Evolutionary conservation across 1,139 yeast species (phyloP).

Genomic region (Meyerozyma smithsonii): DNA sequence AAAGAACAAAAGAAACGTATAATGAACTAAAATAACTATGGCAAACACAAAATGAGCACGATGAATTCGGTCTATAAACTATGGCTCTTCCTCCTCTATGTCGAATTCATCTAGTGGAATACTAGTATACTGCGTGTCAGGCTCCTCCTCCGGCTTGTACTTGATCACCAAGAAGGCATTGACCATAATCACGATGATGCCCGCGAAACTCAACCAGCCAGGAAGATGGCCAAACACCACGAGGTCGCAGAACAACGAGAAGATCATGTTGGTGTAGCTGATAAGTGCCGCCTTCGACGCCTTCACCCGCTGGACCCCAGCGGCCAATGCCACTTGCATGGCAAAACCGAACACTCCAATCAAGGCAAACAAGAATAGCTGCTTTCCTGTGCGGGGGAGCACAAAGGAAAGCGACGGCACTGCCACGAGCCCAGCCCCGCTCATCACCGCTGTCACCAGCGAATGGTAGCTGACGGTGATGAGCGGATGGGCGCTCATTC

Average conservation of each 20-base stretch:
- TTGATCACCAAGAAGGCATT: slow-evolving; percentile 60
- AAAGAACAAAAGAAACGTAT: not conserved
- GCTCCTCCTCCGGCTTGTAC: slow-evolving; percentile 39
- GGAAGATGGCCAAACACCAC: slow-evolving; percentile 72
- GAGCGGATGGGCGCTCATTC: slow-evolving; percentile 74
- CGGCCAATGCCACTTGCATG: slow-evolving; percentile 74
- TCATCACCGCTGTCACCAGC: slow-evolving; percentile 50
- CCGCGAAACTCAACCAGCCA: slow-evolving; percentile 60
- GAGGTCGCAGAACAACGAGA: slow-evolving; percentile 76
- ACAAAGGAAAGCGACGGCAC: slow-evolving; percentile 59
- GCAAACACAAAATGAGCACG: not conserved
- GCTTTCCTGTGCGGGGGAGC: slow-evolving; percentile 52
- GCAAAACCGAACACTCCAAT: slow-evolving; percentile 78
- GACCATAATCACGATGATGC: slow-evolving; percentile 62
- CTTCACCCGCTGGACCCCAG: slow-evolving; percentile 77
- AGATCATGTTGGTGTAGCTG: slow-evolving; percentile 70
- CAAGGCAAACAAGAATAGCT: slow-evolving; percentile 59
- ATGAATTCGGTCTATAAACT: not conserved
- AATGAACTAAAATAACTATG: not conserved
- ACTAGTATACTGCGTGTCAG: slow-evolving; percentile 8
- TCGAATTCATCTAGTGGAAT: slow-evolving; percentile 4
- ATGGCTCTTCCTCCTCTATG: slow-evolving; percentile 1
- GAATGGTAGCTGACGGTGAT: slow-evolving; percentile 77
- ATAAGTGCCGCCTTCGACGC: slow-evolving; percentile 78
- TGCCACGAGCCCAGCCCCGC: slow-evolving; percentile 48